phyloP scores from a whole-genome alignment of 768 basidiomycete genomes.

The Cyathus striatus region DNA sequence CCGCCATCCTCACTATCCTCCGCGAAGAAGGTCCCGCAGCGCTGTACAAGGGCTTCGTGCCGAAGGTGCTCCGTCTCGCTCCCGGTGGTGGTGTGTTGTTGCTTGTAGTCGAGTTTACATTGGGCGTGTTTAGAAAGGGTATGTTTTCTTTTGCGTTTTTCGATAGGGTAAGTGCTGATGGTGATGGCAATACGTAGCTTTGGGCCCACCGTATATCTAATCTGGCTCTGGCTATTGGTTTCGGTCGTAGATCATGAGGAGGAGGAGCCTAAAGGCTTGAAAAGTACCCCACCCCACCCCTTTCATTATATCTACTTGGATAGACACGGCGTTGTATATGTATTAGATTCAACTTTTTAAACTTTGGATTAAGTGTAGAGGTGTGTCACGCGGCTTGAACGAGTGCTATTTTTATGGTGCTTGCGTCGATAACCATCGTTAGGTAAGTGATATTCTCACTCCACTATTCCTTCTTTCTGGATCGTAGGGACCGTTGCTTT shows the following conservation, averaged over 20 bases:
- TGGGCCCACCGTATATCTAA: slow-evolving; percentile 52
- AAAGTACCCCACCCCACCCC: no score
- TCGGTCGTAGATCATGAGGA: background rate
- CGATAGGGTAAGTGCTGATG: background rate
- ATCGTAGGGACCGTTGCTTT: no score
- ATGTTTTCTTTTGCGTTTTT: slow-evolving; percentile 8
- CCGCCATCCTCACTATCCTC: slow-evolving; percentile 74
- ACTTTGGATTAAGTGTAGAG: no score
- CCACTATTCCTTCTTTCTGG: no score
- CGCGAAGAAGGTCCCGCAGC: slow-evolving; percentile 84
- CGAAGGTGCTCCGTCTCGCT: slow-evolving; percentile 91
- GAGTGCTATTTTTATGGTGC: no score
- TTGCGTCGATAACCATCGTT: no score
- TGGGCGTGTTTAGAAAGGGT: slow-evolving; percentile 75
- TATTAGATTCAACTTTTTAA: no score
- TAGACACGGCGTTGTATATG: no score
- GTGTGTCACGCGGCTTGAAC: no score
- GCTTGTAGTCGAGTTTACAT: slow-evolving; percentile 87
- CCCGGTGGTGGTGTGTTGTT: slow-evolving; percentile 94
- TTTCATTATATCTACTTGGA: no score
- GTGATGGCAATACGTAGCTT: slow-evolving; percentile 20
- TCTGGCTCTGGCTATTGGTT: no score
- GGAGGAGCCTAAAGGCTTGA: background rate
- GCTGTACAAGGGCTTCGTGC: slow-evolving; percentile 92
- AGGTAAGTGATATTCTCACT: no score